Percentiles rank a stretch among this genome's conserved stretches.
phyloP scores from a whole-genome alignment of 2,329 filamentous ascomycete genomes.

The Calcarisporium arbuscula region DNA sequence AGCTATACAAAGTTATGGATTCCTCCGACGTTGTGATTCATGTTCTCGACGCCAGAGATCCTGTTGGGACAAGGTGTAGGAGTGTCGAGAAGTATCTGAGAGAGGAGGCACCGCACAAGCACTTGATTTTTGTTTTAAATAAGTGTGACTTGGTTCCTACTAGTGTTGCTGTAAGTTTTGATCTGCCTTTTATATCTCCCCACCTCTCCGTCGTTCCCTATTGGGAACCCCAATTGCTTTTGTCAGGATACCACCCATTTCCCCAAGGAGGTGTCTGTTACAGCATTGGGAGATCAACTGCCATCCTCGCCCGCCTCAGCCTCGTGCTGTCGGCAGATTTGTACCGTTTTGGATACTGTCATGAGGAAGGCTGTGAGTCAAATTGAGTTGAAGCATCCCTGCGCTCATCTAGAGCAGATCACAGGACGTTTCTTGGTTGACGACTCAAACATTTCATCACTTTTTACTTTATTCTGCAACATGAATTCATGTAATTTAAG shows the following conservation, averaged over 20 bases:
- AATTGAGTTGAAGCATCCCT: conserved; percentile 94
- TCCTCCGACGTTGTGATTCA: conserved; percentile 96
- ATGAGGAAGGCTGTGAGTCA: conserved; percentile 73
- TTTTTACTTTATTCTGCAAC: conserved; percentile 16
- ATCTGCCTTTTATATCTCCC: conserved; percentile 8
- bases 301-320: conserved; percentile 35
- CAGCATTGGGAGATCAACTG: conserved; percentile 91
- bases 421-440: conserved; percentile 97
- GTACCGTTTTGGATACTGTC: conserved; percentile 86
- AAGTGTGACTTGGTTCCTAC: conserved; percentile 79
- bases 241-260: conserved; percentile 80
- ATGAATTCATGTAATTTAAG: conserved; percentile 9
- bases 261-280: conserved; percentile 92
- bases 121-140: conserved; percentile 52
- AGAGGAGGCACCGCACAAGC: conserved; percentile 93
- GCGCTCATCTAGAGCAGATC: conserved; percentile 45
- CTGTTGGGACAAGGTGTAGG: conserved; percentile 80
- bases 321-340: conserved; percentile 53
- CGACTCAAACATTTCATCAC: conserved; percentile 67
- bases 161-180: conserved; percentile 80
- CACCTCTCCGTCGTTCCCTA: conserved; percentile 12
- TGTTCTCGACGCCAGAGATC: conserved; percentile 83
- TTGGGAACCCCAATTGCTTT: conserved; percentile 51
- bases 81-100: conserved; percentile 78
- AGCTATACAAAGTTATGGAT: conserved; percentile 91